phyloP scores from a whole-genome alignment of 164 flowering plant species.

The Nymphaea colorata region DNA sequence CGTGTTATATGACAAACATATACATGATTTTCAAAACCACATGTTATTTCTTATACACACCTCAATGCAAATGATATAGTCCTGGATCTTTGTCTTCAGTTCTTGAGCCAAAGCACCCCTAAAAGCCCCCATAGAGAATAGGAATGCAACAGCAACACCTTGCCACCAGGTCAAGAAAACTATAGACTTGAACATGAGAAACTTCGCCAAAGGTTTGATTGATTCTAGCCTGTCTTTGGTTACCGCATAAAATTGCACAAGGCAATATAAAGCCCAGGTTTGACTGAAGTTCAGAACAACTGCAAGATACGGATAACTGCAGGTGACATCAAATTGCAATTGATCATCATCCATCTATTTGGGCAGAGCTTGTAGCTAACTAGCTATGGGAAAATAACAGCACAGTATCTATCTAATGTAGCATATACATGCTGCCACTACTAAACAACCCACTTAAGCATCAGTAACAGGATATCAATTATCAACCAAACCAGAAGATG shows the following conservation, averaged over 20 bases:
- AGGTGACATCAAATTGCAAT: constrained; percentile 5
- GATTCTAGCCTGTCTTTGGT: constrained; percentile 78
- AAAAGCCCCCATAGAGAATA: constrained; percentile 82
- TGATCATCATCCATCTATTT: background rate
- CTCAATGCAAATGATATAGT: constrained; percentile 95
- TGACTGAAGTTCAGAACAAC: constrained; percentile 93
- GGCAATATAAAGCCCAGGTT: constrained; percentile 98
- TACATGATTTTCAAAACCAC: background rate
- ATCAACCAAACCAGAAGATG: background rate
- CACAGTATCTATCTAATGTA: background rate
- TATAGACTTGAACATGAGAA: constrained; percentile 85
- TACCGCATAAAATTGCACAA: constrained; percentile 87
- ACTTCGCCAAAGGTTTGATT: constrained; percentile 90
- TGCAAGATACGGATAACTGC: constrained; percentile 97
- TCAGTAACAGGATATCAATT: background rate
- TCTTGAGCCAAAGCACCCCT: constrained; percentile 76
- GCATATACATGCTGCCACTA: no score
- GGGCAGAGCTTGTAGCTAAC: background rate
- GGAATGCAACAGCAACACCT: constrained; percentile 88
- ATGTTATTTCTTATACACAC: constrained; percentile 15
- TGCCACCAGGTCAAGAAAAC: constrained; percentile 99
- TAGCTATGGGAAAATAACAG: background rate
- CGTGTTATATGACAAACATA: background rate
- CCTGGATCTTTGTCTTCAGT: constrained; percentile 83
- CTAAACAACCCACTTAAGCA: background rate